Evolutionary conservation across 352 stramenopile genomes (phyloP).

Genomic region (Phytophthora ramorum): DNA sequence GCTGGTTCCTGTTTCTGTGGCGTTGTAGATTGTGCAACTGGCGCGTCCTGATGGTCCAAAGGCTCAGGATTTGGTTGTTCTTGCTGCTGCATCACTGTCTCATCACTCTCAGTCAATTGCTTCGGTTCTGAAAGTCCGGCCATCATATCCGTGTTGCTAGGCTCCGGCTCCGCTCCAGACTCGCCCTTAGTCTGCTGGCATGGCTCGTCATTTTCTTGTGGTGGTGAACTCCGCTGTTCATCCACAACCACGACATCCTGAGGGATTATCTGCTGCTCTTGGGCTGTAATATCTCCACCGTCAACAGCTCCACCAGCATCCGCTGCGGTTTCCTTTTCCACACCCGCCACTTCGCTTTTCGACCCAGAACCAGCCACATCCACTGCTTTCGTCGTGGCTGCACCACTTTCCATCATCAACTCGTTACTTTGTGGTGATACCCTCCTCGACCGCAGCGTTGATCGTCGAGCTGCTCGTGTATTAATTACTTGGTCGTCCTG

Average conservation of each 20-base stretch:
- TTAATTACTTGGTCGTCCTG: neutral
- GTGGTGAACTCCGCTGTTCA: neutral
- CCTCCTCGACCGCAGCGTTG: neutral
- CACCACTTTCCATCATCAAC: neutral
- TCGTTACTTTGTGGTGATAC: neutral
- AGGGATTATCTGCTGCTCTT: neutral
- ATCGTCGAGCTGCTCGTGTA: neutral
- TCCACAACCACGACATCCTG: neutral
- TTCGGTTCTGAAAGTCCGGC: neutral
- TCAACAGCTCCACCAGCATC: neutral
- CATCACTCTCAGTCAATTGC: neutral
- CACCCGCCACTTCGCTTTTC: neutral
- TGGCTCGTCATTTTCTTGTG: neutral
- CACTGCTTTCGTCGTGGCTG: neutral
- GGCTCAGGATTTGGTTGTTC: neutral
- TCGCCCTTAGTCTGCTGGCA: neutral
- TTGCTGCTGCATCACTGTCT: neutral
- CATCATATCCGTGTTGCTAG: neutral
- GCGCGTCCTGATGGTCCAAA: neutral
- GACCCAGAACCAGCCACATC: neutral
- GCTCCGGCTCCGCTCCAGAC: neutral
- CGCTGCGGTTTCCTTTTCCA: neutral
- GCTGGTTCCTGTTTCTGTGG: neutral
- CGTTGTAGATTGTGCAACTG: neutral
- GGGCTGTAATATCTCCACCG: neutral